Conservation (phyloP, 2,329 filamentous ascomycete species). For the Neodidymelliopsis sp. region DNA sequence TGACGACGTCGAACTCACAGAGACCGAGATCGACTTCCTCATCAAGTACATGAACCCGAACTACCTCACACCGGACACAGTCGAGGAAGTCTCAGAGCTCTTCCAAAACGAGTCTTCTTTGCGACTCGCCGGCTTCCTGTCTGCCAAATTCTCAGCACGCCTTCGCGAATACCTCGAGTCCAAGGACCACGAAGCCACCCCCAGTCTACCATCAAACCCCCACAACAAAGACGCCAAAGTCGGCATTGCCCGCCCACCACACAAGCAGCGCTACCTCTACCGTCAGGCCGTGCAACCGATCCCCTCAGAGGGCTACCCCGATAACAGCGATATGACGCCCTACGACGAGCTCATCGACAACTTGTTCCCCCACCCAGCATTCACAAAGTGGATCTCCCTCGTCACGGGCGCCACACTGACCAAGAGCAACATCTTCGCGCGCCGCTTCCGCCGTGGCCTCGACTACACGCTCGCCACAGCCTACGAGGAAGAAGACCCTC, state of each 20-base stretch:
- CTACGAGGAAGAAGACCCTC: slow-evolving; percentile 74
- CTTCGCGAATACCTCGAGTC: slow-evolving; percentile 75
- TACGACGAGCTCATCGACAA: slow-evolving; percentile 81
- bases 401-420: slow-evolving; percentile 79
- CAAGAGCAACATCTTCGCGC: slow-evolving; percentile 78
- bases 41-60: slow-evolving; percentile 88
- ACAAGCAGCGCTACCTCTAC: slow-evolving; percentile 95
- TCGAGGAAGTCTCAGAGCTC: slow-evolving; percentile 79
- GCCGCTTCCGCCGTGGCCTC: slow-evolving; percentile 83
- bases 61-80: slow-evolving; percentile 90
- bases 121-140: slow-evolving; percentile 79
- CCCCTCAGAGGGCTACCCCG: slow-evolving; percentile 44
- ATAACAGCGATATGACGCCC: slow-evolving; percentile 44
- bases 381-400: slow-evolving; percentile 87
- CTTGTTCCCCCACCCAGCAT: slow-evolving; percentile 83
- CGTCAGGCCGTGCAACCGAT: slow-evolving; percentile 62
- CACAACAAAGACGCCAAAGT: slow-evolving; percentile 48
- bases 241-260: slow-evolving; percentile 81
- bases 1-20: slow-evolving; percentile 65
- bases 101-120: slow-evolving; percentile 87
- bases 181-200: slow-evolving; percentile 53
- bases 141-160: slow-evolving; percentile 75
- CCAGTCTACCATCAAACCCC: slow-evolving; percentile 50
- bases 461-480: slow-evolving; percentile 95
- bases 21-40: slow-evolving; percentile 85